These are phyloP conservation scores for Ustilago trichophora DNA, from an alignment of 1,284 basidiomycete species.

Conservation along the genomic window DNA sequence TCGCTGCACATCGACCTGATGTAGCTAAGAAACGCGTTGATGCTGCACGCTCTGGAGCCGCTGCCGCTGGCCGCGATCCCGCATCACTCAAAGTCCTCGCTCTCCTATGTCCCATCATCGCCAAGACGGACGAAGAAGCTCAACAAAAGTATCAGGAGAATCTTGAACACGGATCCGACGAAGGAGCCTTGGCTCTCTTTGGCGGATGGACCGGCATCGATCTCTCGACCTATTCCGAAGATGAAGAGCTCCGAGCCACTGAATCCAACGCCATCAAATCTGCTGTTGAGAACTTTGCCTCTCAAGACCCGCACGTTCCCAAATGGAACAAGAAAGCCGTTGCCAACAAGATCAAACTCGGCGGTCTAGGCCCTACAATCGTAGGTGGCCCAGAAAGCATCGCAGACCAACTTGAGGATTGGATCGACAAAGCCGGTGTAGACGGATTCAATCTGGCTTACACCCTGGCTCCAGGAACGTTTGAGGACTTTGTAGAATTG, in stretches of 20 bases:
- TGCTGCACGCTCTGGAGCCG: slow-evolving; percentile 46
- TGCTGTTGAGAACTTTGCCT: slow-evolving; percentile 58
- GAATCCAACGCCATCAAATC: slow-evolving; percentile 61
- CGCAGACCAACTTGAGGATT: slow-evolving; percentile 53
- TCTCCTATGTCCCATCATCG: slow-evolving; percentile 60
- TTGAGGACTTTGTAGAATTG: slow-evolving; percentile 52
- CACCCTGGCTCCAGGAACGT: slow-evolving; percentile 54
- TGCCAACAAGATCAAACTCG: slow-evolving; percentile 59
- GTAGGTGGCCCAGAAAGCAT: slow-evolving; percentile 45
- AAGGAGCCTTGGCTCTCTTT: slow-evolving; percentile 65
- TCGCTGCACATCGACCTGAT: slow-evolving; percentile 58
- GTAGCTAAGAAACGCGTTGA: slow-evolving; percentile 61
- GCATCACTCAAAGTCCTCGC: slow-evolving; percentile 61
- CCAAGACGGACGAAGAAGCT: slow-evolving; percentile 62
- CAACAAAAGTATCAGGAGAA: slow-evolving; percentile 60
- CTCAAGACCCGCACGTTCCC: slow-evolving; percentile 55
- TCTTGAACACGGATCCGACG: slow-evolving; percentile 50
- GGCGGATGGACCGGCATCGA: slow-evolving; percentile 65
- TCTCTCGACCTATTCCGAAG: slow-evolving; percentile 47
- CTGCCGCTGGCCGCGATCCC: slow-evolving; percentile 58
- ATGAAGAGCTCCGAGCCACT: slow-evolving; percentile 57
- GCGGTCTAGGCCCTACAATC: slow-evolving; percentile 60
- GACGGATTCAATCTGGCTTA: slow-evolving; percentile 63
- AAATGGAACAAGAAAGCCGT: slow-evolving; percentile 61
- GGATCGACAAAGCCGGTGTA: slow-evolving; percentile 52